These are phyloP conservation scores for Russula virescens DNA, from an alignment of 768 basidiomycete genomes.

Conservation along the genomic window DNA sequence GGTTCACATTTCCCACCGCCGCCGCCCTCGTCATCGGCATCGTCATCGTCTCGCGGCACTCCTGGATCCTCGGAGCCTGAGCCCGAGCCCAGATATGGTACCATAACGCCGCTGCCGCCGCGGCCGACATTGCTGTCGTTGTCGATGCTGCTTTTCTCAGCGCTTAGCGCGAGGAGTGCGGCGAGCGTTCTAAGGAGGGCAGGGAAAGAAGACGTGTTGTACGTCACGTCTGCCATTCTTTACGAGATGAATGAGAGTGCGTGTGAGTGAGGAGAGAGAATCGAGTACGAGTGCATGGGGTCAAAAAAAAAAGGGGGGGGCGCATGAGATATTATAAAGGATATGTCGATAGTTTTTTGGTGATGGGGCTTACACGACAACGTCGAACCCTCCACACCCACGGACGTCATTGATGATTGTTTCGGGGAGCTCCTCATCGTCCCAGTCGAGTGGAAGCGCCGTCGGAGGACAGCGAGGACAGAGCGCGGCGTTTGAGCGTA, in stretches of 20 bases:
- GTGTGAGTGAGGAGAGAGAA: too few species aligned
- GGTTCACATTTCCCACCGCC: constrained; percentile 29
- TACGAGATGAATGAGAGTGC: too few species aligned
- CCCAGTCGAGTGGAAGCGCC: constrained; percentile 67
- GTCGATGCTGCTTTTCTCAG: not conserved
- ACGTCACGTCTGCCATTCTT: constrained; percentile 91
- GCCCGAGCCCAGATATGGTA: too few species aligned
- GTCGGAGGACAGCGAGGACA: constrained; percentile 31
- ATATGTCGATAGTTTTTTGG: too few species aligned
- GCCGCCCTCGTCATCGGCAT: too few species aligned
- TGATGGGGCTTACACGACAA: constrained; percentile 54
- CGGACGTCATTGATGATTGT: constrained; percentile 33
- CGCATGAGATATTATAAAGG: too few species aligned
- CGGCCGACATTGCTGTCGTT: too few species aligned
- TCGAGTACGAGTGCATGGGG: too few species aligned
- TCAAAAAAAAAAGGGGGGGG: too few species aligned
- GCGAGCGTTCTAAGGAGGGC: constrained; percentile 65
- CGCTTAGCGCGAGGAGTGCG: constrained; percentile 37
- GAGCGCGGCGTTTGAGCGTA: constrained; percentile 40
- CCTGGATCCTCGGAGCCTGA: too few species aligned
- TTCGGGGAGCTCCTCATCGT: constrained; percentile 54
- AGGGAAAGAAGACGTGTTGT: constrained; percentile 83
- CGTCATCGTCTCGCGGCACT: not conserved
- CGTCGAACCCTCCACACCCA: constrained; percentile 41
- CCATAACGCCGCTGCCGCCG: too few species aligned